These are phyloP conservation scores for Boletus rufocinnamomeus DNA, from an alignment of 768 basidiomycete genomes.

Conservation along the genomic window DNA sequence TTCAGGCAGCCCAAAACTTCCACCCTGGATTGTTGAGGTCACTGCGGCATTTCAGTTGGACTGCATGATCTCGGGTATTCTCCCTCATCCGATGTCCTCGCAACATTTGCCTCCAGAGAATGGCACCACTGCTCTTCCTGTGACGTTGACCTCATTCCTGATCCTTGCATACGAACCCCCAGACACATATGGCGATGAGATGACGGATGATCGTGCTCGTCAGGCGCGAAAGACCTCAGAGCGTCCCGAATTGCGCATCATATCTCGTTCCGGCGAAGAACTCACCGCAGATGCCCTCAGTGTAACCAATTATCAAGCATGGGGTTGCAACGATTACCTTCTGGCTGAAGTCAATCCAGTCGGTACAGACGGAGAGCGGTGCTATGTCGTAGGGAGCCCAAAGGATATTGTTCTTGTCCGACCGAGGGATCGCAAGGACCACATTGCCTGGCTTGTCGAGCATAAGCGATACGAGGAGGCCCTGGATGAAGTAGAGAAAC, in stretches of 20 bases:
- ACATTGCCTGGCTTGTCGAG: conserved; percentile 91
- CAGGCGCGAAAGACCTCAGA: conserved; percentile 85
- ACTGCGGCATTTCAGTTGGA: conserved; percentile 92
- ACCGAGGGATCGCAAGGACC: conserved; percentile 85
- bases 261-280: conserved; percentile 88
- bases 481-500: conserved; percentile 71
- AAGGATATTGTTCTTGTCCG: conserved; percentile 85
- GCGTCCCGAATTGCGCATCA: conserved; percentile 92
- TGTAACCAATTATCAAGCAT: conserved; percentile 75
- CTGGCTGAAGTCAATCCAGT: conserved; percentile 53
- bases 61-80: conserved; percentile 92
- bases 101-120: conserved; percentile 21
- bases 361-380: conserved; percentile 40
- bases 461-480: conserved; percentile 87
- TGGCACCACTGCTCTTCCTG: conserved; percentile 23
- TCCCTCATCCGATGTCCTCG: conserved; percentile 62
- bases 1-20: conserved; percentile 47
- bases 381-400: conserved; percentile 86
- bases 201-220: conserved; percentile 66
- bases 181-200: conserved; percentile 66
- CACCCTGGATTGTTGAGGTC: conserved; percentile 79
- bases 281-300: conserved; percentile 80
- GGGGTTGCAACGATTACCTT: conserved; percentile 91
- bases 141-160: conserved; percentile 69
- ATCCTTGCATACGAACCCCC: conserved; percentile 86